Evolutionary conservation across 2,329 filamentous ascomycete genomes (phyloP).

Genomic region (Graphium sp.): DNA sequence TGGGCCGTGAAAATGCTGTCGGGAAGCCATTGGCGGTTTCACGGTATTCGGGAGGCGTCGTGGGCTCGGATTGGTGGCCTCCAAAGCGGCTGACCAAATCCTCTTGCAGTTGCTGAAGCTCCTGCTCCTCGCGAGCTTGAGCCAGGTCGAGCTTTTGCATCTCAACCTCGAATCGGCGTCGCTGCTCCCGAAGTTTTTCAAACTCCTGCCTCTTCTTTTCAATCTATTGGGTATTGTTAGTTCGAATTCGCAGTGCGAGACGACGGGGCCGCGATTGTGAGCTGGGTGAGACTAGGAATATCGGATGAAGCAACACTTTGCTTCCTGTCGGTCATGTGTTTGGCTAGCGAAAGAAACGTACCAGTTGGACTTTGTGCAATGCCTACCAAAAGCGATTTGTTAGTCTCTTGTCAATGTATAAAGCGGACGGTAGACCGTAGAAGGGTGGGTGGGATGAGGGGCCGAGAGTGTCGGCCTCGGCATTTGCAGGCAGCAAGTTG

Average conservation of each 20-base stretch:
- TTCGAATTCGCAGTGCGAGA: constrained; percentile 4
- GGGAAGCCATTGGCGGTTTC: constrained; percentile 57
- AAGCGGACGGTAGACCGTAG: too few relatives aligned
- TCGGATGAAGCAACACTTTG: too few relatives aligned
- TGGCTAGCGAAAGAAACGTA: constrained; percentile 25
- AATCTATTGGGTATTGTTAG: constrained; percentile 43
- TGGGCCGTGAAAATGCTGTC: constrained; percentile 65
- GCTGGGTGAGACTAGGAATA: constrained; percentile 2
- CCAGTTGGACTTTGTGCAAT: constrained; percentile 60
- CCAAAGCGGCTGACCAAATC: constrained; percentile 47
- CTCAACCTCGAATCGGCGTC: constrained; percentile 76
- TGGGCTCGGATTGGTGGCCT: constrained; percentile 83
- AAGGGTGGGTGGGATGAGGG: too few relatives aligned
- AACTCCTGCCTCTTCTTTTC: constrained; percentile 91
- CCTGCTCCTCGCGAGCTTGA: constrained; percentile 66
- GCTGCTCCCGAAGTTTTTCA: constrained; percentile 78
- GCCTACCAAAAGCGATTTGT: constrained; percentile 22
- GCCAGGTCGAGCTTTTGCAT: constrained; percentile 81
- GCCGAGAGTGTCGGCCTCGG: not conserved
- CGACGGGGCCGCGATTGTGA: constrained; percentile 1
- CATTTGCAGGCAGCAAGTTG: not conserved
- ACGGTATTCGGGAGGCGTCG: constrained; percentile 85
- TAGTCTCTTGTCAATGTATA: not conserved
- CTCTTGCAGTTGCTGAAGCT: constrained; percentile 71
- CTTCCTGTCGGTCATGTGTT: not conserved